These are phyloP conservation scores for Pulicaria dysenterica DNA, from an alignment of 129 eudicot species.

Conservation along the genomic window DNA sequence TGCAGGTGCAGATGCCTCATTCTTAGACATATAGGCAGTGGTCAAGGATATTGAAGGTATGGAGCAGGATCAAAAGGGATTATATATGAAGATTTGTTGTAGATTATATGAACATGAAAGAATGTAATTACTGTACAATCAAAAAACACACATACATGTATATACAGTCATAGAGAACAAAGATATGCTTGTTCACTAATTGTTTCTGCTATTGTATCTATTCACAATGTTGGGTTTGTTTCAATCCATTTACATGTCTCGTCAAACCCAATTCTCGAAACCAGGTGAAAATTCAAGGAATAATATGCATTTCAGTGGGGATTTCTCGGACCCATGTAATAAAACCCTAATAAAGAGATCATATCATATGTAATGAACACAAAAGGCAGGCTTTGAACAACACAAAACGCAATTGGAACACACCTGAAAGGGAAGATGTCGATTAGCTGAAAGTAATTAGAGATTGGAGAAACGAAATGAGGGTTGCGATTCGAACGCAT, in stretches of 20 bases:
- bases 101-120: conserved; percentile 8
- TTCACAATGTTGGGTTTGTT: neutral
- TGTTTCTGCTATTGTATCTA: neutral
- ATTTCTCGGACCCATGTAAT: neutral
- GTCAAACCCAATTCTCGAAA: neutral
- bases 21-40: conserved; percentile 34
- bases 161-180: neutral
- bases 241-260: neutral
- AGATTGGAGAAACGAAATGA: neutral
- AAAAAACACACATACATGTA: neutral
- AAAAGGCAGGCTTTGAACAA: no score
- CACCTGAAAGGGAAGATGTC: conserved; percentile 35
- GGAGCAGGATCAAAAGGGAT: neutral
- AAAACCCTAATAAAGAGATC: conserved; percentile 7
- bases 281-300: neutral
- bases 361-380: no score
- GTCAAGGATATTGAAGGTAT: no score
- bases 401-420: neutral
- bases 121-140: neutral
- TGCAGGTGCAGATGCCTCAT: conserved; percentile 43
- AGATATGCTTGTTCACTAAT: neutral
- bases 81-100: conserved; percentile 15
- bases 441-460: conserved; percentile 21
- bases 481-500: conserved; percentile 27
- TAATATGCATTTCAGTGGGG: conserved; percentile 12